Evolutionary conservation across 2,329 filamentous ascomycete species (phyloP).

Genomic region (Penicillium hordei): DNA sequence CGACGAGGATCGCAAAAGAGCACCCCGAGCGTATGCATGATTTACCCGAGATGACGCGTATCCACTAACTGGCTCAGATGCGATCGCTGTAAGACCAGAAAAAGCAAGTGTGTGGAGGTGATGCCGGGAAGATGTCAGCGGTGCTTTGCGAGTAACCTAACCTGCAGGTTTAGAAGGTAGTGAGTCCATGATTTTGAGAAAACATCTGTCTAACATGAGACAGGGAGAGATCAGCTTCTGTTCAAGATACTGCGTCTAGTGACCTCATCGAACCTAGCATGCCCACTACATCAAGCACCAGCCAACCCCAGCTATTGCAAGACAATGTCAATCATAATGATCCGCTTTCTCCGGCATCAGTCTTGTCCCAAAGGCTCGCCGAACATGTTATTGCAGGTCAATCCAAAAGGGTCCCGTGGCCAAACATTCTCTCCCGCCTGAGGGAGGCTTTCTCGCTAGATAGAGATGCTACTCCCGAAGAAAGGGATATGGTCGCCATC

Average conservation of each 20-base stretch:
- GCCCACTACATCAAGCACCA: background rate
- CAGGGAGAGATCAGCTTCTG: background rate
- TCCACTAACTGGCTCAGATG: conserved; percentile 21
- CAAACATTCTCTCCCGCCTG: conserved; percentile 17
- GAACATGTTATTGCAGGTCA: conserved; percentile 15
- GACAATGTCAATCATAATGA: conserved; percentile 21
- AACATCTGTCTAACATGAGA: background rate
- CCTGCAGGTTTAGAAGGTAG: conserved; percentile 18
- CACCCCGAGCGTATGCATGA: conserved; percentile 30
- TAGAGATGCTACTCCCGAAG: conserved; percentile 6
- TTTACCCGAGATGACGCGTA: background rate
- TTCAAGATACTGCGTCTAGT: background rate
- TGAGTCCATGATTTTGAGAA: background rate
- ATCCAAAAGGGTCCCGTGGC: conserved; percentile 12
- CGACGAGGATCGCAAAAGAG: conserved; percentile 38
- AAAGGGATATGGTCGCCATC: conserved; percentile 14
- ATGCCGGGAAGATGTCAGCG: conserved; percentile 29
- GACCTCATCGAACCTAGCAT: background rate
- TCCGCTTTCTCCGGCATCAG: conserved; percentile 15
- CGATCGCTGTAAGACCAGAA: conserved; percentile 37
- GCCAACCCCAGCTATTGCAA: background rate
- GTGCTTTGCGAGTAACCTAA: conserved; percentile 18
- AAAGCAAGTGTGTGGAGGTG: conserved; percentile 38
- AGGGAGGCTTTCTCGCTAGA: conserved; percentile 20
- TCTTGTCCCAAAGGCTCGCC: conserved; percentile 12